Conservation (phyloP, 2,329 filamentous ascomycete species). For the Sclerotinia borealis region DNA sequence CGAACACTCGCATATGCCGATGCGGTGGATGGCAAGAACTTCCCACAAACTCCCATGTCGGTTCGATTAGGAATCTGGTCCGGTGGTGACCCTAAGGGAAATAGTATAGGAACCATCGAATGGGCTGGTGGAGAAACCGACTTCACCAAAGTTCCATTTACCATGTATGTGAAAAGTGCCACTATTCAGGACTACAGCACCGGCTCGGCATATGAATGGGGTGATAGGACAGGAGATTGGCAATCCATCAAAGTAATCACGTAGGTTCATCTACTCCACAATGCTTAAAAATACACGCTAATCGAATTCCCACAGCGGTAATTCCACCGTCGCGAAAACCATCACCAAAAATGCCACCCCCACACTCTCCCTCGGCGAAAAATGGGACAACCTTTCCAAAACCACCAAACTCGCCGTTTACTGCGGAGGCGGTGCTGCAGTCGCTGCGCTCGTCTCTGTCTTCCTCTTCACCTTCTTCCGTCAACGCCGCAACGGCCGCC, state of each 20-base stretch:
- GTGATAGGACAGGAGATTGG: constrained; percentile 54
- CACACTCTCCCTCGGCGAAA: constrained; percentile 42
- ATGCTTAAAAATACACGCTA: constrained; percentile 12
- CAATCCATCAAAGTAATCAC: constrained; percentile 54
- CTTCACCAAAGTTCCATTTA: constrained; percentile 60
- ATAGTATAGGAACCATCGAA: constrained; percentile 52
- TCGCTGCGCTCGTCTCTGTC: constrained; percentile 37
- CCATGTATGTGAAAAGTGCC: constrained; percentile 65
- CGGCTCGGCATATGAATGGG: constrained; percentile 58
- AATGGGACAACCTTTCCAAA: constrained; percentile 47
- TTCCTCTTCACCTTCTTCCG: constrained; percentile 49
- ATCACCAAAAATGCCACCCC: constrained; percentile 33
- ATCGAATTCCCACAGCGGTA: constrained; percentile 39
- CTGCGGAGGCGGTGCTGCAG: constrained; percentile 41
- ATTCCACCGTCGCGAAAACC: constrained; percentile 47
- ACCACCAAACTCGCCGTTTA: constrained; percentile 49
- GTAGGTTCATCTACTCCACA: constrained; percentile 38
- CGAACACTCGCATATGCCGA: constrained; percentile 58
- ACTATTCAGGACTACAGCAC: constrained; percentile 53
- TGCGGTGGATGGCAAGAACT: constrained; percentile 56
- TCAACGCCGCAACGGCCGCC: constrained; percentile 46
- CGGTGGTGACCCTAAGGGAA: constrained; percentile 46
- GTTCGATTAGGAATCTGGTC: constrained; percentile 63
- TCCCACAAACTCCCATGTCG: constrained; percentile 72
- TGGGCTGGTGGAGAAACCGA: constrained; percentile 68